A percentile compares a stretch with the other conserved stretches of the same genome.
Evolutionary conservation across 306 rosid species (phyloP).

Genomic region (Fagus crenata): DNA sequence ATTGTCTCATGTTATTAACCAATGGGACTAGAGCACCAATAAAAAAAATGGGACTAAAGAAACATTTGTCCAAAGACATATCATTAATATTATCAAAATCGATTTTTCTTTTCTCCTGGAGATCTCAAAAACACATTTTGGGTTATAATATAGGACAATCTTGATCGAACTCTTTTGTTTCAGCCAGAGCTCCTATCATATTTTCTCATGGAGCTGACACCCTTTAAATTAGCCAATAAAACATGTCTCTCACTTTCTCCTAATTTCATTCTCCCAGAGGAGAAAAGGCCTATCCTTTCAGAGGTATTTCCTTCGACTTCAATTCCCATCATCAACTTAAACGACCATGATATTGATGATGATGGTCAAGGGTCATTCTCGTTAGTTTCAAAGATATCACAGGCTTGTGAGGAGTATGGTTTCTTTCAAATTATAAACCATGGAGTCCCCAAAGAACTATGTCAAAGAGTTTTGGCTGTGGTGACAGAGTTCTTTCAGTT

Average conservation of each 20-base stretch:
- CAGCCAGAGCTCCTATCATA: background rate
- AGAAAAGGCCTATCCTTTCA: slow-evolving; percentile 44
- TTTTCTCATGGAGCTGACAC: slow-evolving; percentile 26
- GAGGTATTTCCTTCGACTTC: slow-evolving; percentile 31
- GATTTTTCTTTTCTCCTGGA: too few relatives aligned
- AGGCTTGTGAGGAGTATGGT: slow-evolving; percentile 53
- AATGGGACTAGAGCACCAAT: too few relatives aligned
- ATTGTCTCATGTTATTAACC: too few relatives aligned
- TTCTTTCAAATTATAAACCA: slow-evolving; percentile 55
- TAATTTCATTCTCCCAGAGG: slow-evolving; percentile 43
- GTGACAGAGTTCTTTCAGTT: slow-evolving; percentile 37
- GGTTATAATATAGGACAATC: too few relatives aligned
- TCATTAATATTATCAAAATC: too few relatives aligned
- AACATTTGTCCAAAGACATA: too few relatives aligned
- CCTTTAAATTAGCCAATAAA: slow-evolving; percentile 28
- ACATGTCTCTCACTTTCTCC: slow-evolving; percentile 33
- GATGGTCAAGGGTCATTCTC: too few relatives aligned
- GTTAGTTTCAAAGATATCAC: slow-evolving; percentile 34
- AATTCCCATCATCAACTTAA: slow-evolving; percentile 50
- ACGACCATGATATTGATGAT: background rate
- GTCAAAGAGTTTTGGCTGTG: slow-evolving; percentile 31
- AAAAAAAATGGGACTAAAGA: too few relatives aligned
- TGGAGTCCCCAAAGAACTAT: slow-evolving; percentile 44
- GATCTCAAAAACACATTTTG: too few relatives aligned
- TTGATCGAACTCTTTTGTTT: background rate